These are phyloP conservation scores for Leishmania mexicana DNA, from an alignment of 208 protist species.

Conservation along the genomic window DNA sequence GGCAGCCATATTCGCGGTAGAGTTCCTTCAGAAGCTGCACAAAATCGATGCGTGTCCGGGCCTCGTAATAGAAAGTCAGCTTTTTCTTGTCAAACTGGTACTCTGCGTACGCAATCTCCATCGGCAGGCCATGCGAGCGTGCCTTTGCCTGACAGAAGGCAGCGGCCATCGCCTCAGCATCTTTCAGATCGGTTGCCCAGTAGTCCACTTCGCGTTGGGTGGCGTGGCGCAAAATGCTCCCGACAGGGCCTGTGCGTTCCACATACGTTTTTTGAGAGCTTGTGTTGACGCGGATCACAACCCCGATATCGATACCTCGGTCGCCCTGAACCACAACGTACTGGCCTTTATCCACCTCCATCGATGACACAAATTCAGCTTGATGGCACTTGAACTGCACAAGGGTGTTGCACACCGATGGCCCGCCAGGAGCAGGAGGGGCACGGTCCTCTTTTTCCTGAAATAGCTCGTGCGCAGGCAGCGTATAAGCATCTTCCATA, in stretches of 20 bases:
- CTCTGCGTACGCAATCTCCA: constrained; percentile 85
- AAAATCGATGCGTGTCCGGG: constrained; percentile 78
- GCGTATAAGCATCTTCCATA: neutral
- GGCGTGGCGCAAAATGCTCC: constrained; percentile 71
- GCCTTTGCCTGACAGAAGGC: constrained; percentile 72
- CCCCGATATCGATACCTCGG: constrained; percentile 89
- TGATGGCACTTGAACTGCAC: constrained; percentile 92
- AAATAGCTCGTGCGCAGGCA: constrained; percentile 41
- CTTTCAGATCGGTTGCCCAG: constrained; percentile 82
- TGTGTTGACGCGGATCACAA: constrained; percentile 79
- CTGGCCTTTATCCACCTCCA: constrained; percentile 63
- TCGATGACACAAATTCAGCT: constrained; percentile 66
- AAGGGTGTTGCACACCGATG: constrained; percentile 53
- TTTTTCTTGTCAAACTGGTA: constrained; percentile 95
- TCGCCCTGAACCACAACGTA: constrained; percentile 91
- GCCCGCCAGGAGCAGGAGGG: constrained; percentile 24
- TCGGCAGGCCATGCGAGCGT: constrained; percentile 59
- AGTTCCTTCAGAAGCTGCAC: constrained; percentile 82
- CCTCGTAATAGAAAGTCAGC: constrained; percentile 92
- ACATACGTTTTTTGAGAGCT: constrained; percentile 48
- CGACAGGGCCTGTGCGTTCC: constrained; percentile 56
- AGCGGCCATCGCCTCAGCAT: constrained; percentile 73
- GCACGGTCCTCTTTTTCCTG: constrained; percentile 45
- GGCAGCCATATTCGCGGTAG: constrained; percentile 87
- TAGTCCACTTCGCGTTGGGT: constrained; percentile 89